These are phyloP conservation scores for Chalara sp. DNA, from an alignment of 2,329 filamentous ascomycete genomes.

Conservation along the genomic window DNA sequence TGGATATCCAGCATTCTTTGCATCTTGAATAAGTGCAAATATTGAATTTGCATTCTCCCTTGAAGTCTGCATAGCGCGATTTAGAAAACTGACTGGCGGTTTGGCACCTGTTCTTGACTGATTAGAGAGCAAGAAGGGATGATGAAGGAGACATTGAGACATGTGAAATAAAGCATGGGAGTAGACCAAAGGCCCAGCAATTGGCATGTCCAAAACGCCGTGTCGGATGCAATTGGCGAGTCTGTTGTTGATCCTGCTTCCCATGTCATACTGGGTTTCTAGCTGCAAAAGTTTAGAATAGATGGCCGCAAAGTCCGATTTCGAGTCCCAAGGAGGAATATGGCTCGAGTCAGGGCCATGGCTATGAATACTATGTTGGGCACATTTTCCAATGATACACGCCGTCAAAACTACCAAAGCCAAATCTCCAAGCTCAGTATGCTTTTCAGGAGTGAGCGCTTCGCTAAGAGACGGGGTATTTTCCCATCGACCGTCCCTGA, in stretches of 20 bases:
- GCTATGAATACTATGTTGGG: constrained; percentile 24
- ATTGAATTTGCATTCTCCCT: constrained; percentile 26
- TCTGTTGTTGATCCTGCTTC: constrained; percentile 16
- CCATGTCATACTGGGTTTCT: constrained; percentile 26
- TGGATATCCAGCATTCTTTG: constrained; percentile 14
- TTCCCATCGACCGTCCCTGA: constrained; percentile 14
- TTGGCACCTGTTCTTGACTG: constrained; percentile 21
- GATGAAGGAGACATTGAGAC: constrained; percentile 30
- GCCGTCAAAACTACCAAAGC: constrained; percentile 27
- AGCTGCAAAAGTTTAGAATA: constrained; percentile 26
- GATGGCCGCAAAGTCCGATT: constrained; percentile 28
- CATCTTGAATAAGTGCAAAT: constrained; percentile 20
- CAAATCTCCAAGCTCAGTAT: constrained; percentile 16
- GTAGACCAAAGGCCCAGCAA: constrained; percentile 24
- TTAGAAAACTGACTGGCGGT: constrained; percentile 25
- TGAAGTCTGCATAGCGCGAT: constrained; percentile 20
- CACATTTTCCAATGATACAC: constrained; percentile 27
- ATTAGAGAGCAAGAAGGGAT: constrained; percentile 28
- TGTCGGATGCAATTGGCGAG: constrained; percentile 1
- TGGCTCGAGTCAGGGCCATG: constrained; percentile 9
- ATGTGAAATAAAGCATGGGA: constrained; percentile 29
- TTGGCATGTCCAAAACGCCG: constrained; percentile 16
- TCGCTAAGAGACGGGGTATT: constrained; percentile 12
- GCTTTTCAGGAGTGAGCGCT: constrained; percentile 11
- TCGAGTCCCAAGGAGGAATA: constrained; percentile 30